phyloP scores from a whole-genome alignment of 192 early-diverging fungal genomes.

The Umbelopsis vinacea region DNA sequence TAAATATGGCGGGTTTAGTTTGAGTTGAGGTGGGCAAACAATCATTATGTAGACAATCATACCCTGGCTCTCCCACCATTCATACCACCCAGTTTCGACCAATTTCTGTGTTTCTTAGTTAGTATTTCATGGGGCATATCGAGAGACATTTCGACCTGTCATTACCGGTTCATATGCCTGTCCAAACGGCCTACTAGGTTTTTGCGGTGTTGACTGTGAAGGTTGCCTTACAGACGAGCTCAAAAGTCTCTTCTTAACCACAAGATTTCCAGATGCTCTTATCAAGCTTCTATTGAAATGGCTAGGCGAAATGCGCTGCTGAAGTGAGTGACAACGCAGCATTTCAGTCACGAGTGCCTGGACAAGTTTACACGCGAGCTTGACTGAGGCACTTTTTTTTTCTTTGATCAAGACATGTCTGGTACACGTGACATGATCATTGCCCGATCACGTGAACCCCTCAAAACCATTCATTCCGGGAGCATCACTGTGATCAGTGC shows the following conservation, averaged over 20 bases:
- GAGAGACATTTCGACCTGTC: background rate
- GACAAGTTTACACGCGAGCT: background rate
- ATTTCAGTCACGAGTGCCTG: background rate
- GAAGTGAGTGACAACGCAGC: background rate
- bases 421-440: background rate
- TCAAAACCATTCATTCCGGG: too few species aligned
- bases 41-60: slow-evolving; percentile 9
- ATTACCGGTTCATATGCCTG: slow-evolving; percentile 12
- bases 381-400: too few species aligned
- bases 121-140: background rate
- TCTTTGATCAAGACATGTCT: too few species aligned
- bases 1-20: slow-evolving; percentile 32
- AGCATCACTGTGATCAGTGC: too few species aligned
- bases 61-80: slow-evolving; percentile 92
- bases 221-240: background rate
- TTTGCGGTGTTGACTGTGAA: background rate
- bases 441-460: too few species aligned
- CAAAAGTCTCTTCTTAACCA: background rate
- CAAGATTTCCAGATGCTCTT: too few species aligned
- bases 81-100: slow-evolving; percentile 94
- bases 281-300: background rate
- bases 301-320: background rate
- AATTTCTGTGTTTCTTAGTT: background rate
- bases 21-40: slow-evolving; percentile 32
- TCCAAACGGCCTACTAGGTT: slow-evolving; percentile 1